These are phyloP conservation scores for Bipolaris victoriae DNA, from an alignment of 2,329 filamentous ascomycete genomes.

Conservation along the genomic window DNA sequence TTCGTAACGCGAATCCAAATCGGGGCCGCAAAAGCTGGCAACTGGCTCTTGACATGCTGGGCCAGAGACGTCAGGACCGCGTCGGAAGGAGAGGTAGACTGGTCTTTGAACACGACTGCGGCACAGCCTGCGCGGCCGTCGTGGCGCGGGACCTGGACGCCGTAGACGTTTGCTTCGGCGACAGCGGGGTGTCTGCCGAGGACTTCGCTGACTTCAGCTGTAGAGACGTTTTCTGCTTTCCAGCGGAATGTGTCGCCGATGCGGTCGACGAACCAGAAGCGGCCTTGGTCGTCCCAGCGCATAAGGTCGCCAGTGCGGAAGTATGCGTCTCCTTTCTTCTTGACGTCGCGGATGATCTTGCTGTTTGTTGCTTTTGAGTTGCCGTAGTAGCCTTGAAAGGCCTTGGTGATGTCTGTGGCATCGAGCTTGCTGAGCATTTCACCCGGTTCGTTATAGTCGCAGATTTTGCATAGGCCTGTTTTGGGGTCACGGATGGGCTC, in stretches of 20 bases:
- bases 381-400: constrained; percentile 69
- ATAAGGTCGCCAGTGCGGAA: constrained; percentile 49
- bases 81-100: constrained; percentile 12
- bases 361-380: constrained; percentile 42
- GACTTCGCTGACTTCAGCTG: constrained; percentile 52
- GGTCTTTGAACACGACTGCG: constrained; percentile 45
- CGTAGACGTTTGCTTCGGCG: constrained; percentile 54
- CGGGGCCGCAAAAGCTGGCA: constrained; percentile 55
- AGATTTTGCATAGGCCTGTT: constrained; percentile 69
- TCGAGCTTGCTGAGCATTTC: constrained; percentile 65
- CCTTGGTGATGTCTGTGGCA: constrained; percentile 52
- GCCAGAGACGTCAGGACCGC: constrained; percentile 33
- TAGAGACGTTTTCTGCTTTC: constrained; percentile 56
- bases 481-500: constrained; percentile 67
- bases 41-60: constrained; percentile 44
- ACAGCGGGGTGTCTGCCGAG: constrained; percentile 49
- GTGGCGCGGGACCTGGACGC: constrained; percentile 51
- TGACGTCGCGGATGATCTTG: constrained; percentile 46
- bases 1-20: constrained; percentile 51
- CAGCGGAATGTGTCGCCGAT: constrained; percentile 51
- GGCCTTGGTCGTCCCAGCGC: constrained; percentile 38
- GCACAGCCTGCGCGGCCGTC: constrained; percentile 56
- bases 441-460: constrained; percentile 68
- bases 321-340: constrained; percentile 45
- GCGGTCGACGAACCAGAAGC: constrained; percentile 49